Percentiles rank a stretch among this genome's conserved stretches.
phyloP scores from a whole-genome alignment of 139 green algal species.

The Coelastrella sp. region DNA sequence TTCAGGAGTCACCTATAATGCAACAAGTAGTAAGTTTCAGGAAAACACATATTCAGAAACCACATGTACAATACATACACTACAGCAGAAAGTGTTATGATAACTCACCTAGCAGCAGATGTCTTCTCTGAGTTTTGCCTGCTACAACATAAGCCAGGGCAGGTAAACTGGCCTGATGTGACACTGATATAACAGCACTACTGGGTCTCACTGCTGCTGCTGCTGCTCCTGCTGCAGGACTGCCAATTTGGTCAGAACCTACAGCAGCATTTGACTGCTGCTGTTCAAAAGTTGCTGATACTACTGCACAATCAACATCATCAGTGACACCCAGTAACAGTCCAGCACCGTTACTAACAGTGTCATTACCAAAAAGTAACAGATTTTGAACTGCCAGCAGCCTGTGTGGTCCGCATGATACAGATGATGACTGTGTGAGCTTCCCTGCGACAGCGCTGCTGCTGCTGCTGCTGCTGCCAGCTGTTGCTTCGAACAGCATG shows the following conservation, averaged over 20 bases:
- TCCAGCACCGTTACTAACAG: neutral
- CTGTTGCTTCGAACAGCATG: conserved; percentile 28
- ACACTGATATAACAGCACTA: neutral
- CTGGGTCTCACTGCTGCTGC: neutral
- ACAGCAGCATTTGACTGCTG: neutral
- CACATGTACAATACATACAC: neutral
- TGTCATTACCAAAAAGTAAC: neutral
- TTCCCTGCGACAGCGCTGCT: neutral
- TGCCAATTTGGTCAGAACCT: neutral
- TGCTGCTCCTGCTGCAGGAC: neutral
- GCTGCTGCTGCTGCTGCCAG: conserved; percentile 30
- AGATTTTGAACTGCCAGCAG: conserved; percentile 20
- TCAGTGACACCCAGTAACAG: conserved; percentile 66
- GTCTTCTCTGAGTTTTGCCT: conserved; percentile 77
- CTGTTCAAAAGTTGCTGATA: conserved; percentile 19
- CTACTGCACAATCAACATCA: conserved; percentile 76
- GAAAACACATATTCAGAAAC: too few species aligned
- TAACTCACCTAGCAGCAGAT: conserved; percentile 68
- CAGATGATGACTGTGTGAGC: neutral
- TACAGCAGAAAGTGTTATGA: too few species aligned
- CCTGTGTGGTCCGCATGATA: conserved; percentile 43
- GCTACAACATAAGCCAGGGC: conserved; percentile 77
- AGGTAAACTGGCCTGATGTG: conserved; percentile 63
- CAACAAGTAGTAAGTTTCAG: too few species aligned
- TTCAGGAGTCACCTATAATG: too few species aligned